phyloP scores from a whole-genome alignment of 208 protist species.

The Porcisia deanei region DNA sequence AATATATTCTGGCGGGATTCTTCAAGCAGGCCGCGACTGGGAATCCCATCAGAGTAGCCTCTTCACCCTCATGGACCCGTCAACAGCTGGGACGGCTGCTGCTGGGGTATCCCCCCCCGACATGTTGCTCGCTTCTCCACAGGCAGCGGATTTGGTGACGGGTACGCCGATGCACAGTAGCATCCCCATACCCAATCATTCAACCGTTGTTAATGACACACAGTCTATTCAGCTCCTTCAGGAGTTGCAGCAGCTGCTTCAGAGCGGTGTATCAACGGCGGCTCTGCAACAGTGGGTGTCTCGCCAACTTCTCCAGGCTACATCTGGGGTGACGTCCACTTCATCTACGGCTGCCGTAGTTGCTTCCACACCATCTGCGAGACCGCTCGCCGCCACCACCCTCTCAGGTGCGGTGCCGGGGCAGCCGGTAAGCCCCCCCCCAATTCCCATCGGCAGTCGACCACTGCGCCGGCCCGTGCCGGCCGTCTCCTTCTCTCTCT shows the following conservation, averaged over 20 bases:
- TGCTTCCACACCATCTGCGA: neutral
- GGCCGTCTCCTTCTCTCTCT: constrained; percentile 17
- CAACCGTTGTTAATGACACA: neutral
- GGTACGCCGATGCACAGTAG: neutral
- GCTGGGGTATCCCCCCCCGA: neutral
- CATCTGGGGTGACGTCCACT: neutral
- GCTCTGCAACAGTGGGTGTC: constrained; percentile 31
- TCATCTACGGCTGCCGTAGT: neutral
- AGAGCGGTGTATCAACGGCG: constrained; percentile 6
- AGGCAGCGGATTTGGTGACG: neutral
- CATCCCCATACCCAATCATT: neutral
- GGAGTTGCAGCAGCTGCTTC: constrained; percentile 28
- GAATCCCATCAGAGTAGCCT: neutral
- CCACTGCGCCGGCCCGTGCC: constrained; percentile 12
- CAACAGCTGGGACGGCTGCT: neutral
- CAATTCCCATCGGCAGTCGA: neutral
- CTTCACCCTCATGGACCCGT: neutral
- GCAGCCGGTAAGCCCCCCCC: neutral
- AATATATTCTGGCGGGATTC: neutral
- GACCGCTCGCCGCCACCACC: neutral
- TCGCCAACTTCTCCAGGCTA: constrained; percentile 13
- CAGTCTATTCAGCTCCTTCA: constrained; percentile 18
- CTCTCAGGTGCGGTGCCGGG: neutral
- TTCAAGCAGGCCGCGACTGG: neutral
- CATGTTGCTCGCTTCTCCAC: too few species aligned